Evolutionary conservation across 371 early-diverging fungal genomes (phyloP).

Genomic region (Mortierella sp.): DNA sequence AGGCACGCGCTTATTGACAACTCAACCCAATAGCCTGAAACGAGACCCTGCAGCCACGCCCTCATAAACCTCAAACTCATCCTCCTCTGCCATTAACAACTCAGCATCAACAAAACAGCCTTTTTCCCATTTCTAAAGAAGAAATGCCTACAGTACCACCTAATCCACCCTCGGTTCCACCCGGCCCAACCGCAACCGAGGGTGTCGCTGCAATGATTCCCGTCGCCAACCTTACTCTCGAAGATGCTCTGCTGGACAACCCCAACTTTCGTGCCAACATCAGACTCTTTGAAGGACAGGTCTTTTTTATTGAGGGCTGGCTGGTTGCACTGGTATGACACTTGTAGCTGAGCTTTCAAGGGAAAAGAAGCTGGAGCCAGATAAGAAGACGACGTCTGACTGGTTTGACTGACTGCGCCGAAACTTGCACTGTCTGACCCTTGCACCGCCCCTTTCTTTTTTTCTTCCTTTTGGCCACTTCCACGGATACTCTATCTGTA

Average conservation of each 20-base stretch:
- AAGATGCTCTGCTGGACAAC: conserved; percentile 79
- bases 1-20: neutral
- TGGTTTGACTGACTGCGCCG: neutral
- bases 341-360: neutral
- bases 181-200: conserved; percentile 29
- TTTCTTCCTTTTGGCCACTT: neutral
- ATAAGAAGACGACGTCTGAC: neutral
- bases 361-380: neutral
- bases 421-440: neutral
- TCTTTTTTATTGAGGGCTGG: conserved; percentile 79
- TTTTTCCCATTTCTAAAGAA: neutral
- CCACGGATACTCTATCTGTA: neutral
- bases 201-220: conserved; percentile 58
- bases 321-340: conserved; percentile 61
- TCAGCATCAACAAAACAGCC: neutral
- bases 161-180: conserved; percentile 27
- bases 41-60: neutral
- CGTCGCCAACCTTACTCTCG: conserved; percentile 63
- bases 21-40: neutral
- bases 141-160: conserved; percentile 32
- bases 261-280: conserved; percentile 77
- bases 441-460: neutral
- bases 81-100: neutral
- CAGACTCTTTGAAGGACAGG: conserved; percentile 76
- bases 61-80: too few relatives aligned